Percentiles rank a stretch among this genome's conserved stretches.
phyloP scores from a whole-genome alignment of 176 grass and related monocot genomes.

The Eleusine coracana region DNA sequence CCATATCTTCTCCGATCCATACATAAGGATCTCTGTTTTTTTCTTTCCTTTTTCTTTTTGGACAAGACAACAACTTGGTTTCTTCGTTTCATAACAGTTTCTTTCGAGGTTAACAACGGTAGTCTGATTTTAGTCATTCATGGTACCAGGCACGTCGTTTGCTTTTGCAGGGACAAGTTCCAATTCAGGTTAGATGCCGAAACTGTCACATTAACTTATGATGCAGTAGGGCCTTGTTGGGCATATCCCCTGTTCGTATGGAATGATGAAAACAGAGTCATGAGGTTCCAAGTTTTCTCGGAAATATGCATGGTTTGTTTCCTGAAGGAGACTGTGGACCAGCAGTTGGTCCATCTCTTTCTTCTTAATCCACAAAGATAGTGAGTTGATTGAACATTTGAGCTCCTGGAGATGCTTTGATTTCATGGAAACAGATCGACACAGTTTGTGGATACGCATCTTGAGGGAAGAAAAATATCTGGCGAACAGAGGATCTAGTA shows the following conservation, averaged over 20 bases:
- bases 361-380: slow-evolving; percentile 8
- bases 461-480: neutral
- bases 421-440: neutral
- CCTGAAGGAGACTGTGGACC: neutral
- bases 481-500: neutral
- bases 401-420: neutral
- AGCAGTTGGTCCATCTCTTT: neutral
- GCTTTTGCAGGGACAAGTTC: neutral
- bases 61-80: neutral
- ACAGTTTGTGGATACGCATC: neutral
- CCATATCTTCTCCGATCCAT: neutral
- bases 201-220: neutral
- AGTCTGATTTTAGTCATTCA: neutral
- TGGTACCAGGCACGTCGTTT: neutral
- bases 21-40: neutral
- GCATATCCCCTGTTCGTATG: neutral
- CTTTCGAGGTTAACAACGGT: neutral
- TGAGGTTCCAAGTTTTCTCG: neutral
- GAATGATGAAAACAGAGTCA: neutral
- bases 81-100: neutral
- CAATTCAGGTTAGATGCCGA: neutral
- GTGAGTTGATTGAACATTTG: slow-evolving; percentile 21
- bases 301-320: neutral
- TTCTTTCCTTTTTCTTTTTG: neutral
- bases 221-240: neutral